These are phyloP conservation scores for Mollisia scopiformis DNA, from an alignment of 2,329 filamentous ascomycete genomes.

Conservation along the genomic window DNA sequence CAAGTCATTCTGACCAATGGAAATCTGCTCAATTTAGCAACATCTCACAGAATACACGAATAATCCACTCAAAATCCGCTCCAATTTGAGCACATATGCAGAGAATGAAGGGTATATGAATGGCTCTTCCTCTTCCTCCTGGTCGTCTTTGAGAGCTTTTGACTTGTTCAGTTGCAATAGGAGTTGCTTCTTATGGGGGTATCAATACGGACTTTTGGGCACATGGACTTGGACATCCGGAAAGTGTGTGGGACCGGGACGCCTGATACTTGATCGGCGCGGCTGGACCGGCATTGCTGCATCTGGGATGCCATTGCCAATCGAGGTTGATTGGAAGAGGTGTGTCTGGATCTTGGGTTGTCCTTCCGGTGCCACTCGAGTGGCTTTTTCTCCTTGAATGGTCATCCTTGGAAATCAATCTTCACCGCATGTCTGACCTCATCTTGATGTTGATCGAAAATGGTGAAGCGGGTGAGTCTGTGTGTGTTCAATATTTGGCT, in stretches of 20 bases:
- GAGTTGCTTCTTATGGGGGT: neutral
- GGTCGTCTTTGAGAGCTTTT: neutral
- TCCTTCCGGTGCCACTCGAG: too few species aligned
- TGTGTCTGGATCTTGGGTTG: too few species aligned
- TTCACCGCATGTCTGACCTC: neutral
- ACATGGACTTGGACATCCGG: neutral
- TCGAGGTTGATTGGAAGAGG: too few species aligned
- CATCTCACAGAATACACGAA: neutral
- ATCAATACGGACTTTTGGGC: neutral
- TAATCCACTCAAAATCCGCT: conserved; percentile 1
- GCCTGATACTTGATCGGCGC: neutral
- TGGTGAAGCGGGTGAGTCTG: too few species aligned
- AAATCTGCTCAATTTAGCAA: neutral
- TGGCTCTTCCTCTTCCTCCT: neutral
- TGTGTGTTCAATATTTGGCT: neutral
- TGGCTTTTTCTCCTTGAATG: too few species aligned
- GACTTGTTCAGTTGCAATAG: neutral
- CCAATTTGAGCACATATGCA: neutral
- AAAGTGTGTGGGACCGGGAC: neutral
- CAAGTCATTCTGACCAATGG: neutral
- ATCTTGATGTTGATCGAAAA: too few species aligned
- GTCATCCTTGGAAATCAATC: neutral
- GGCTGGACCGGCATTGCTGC: neutral
- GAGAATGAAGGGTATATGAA: conserved; percentile 5
- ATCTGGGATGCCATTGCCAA: too few species aligned